Base-by-base conservation (phyloP, 2,329 filamentous ascomycete genomes). In the Drechslerella coelobrocha region DNA sequence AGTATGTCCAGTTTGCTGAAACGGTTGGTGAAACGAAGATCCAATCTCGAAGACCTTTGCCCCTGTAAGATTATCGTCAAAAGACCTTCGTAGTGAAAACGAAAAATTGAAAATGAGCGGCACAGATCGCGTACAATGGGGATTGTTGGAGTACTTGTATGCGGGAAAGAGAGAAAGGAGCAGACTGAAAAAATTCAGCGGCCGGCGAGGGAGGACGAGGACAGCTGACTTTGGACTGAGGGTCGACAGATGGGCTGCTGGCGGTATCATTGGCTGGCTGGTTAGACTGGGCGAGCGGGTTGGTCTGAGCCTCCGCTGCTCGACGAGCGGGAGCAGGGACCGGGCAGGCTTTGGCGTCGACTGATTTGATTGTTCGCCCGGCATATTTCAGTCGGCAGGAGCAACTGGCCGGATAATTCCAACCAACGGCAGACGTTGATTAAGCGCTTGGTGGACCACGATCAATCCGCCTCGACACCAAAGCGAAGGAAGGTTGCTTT, bases 211-310 rank as follows among this genome's bases (percentile, higher is more conserved):
- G 23, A 19, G 43, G 12, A 19, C 7, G 12, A 26, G 47, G 57
- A 62, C 65, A 69, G 65, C 65, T 69, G 65, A 69, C 65, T 62
- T 62, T 69, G 51, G 53, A 61, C 65, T 69, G 65, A 69, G 57
- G 65, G 57, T 68, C 54, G 47, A 53, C 47, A 53, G 41, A 54
- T 39, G 26, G 17, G 41, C 24, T 45, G 50, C 56, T 39, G 27
- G 43, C 19, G 29, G 19, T 21, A 24, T 52, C 56, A 68, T 61
- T 61, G 56, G 63, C 56, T 52, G 47, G 24, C n/a, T n/a, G n/a
- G n/a, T n/a, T n/a, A n/a, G n/a, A n/a, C n/a, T n/a, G n/a, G n/a
- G 19, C 26, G 37, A 26, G 14, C 27, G 21, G 39, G 6, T 47
- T 31, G 34, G 31, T 43, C 14, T 1, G 2, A 9, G 51, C 31